These are phyloP conservation scores for Hypoxylon sp. DNA, from an alignment of 2,329 filamentous ascomycete genomes.

Conservation along the genomic window DNA sequence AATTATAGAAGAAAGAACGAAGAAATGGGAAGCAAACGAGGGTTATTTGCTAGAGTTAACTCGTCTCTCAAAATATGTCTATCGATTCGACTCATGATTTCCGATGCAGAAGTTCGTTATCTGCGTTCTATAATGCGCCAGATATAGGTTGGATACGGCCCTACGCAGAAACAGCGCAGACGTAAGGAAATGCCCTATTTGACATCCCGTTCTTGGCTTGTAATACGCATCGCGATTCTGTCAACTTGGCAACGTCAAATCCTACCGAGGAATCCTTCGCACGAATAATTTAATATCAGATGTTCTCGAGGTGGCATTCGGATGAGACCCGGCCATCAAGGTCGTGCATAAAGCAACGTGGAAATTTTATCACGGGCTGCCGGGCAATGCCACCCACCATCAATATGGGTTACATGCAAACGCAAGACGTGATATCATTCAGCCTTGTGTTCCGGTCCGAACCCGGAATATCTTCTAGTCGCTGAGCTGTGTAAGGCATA, in stretches of 20 bases:
- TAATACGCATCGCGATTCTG: conserved; percentile 12
- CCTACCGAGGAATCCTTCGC: conserved; percentile 19
- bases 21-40: not conserved
- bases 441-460: conserved; percentile 12
- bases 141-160: conserved; percentile 8
- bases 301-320: conserved; percentile 24
- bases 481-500: conserved; percentile 9
- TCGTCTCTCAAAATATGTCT: not conserved
- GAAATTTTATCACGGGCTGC: conserved; percentile 14
- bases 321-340: conserved; percentile 37
- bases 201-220: conserved; percentile 34
- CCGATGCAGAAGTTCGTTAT: conserved; percentile 1
- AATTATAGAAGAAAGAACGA: not conserved
- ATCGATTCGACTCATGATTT: not conserved
- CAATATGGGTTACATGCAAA: conserved; percentile 13
- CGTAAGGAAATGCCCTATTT: conserved; percentile 19
- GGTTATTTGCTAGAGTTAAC: not conserved
- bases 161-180: conserved; percentile 11
- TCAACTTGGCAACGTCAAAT: conserved; percentile 24
- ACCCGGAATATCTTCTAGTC: conserved; percentile 32
- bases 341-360: conserved; percentile 19
- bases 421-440: conserved; percentile 27
- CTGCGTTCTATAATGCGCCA: not conserved
- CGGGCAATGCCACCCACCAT: conserved; percentile 30
- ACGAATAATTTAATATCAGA: conserved; percentile 21